These are phyloP conservation scores for Prinsepia uniflora DNA, from an alignment of 306 rosid genomes.

Conservation along the genomic window DNA sequence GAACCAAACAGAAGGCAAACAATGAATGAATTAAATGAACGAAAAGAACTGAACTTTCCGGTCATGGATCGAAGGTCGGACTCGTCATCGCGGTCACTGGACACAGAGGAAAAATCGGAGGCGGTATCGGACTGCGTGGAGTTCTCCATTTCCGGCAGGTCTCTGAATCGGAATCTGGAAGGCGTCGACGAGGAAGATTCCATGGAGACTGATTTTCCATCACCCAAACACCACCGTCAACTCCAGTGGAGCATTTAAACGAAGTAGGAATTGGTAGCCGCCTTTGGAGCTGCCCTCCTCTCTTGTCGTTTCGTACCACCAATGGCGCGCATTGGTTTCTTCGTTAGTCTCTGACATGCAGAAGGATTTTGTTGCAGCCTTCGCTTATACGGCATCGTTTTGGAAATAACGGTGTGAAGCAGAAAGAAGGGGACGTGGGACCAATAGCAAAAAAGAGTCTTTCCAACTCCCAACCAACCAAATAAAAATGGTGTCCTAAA, in stretches of 20 bases:
- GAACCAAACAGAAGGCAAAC: neutral
- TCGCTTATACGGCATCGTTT: slow-evolving; percentile 17
- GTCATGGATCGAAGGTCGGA: slow-evolving; percentile 62
- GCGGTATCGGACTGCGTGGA: slow-evolving; percentile 33
- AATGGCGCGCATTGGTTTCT: slow-evolving; percentile 42
- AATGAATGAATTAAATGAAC: neutral
- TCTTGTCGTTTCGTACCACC: slow-evolving; percentile 28
- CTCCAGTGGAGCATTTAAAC: neutral
- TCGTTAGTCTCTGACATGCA: slow-evolving; percentile 14
- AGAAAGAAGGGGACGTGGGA: neutral
- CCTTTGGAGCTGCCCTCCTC: neutral
- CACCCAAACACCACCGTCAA: slow-evolving; percentile 2
- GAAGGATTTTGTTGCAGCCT: neutral
- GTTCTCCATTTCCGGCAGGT: slow-evolving; percentile 46
- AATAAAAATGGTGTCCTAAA: neutral
- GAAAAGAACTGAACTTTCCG: slow-evolving; percentile 40
- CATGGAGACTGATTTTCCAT: slow-evolving; percentile 31
- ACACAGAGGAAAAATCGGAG: slow-evolving; percentile 41
- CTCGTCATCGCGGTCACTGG: slow-evolving; percentile 39
- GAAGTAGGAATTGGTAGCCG: slow-evolving; percentile 5
- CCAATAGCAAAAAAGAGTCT: neutral
- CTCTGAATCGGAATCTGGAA: slow-evolving; percentile 56
- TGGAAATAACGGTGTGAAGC: neutral
- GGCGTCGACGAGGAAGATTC: slow-evolving; percentile 47
- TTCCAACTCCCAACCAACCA: neutral